phyloP scores from a whole-genome alignment of 768 basidiomycete species.

The Dioszegia crocea region DNA sequence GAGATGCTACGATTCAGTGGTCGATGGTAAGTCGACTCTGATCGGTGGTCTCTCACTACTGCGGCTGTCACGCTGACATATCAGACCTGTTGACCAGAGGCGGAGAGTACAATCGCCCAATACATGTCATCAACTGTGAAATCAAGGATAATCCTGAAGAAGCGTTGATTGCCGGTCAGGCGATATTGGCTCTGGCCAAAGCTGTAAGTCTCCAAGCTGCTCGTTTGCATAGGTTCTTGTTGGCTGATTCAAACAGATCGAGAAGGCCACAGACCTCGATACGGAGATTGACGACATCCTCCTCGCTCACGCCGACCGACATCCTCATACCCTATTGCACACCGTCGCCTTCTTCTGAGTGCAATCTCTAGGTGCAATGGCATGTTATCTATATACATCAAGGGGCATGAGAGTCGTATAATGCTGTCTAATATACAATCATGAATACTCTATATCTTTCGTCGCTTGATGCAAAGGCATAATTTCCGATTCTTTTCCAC shows the following conservation, averaged over 20 bases:
- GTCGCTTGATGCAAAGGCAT: not conserved
- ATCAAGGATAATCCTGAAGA: slow-evolving; percentile 99
- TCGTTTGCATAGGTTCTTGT: not conserved
- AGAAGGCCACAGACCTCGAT: slow-evolving; percentile 77
- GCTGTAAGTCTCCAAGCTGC: slow-evolving; percentile 61
- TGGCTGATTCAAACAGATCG: slow-evolving; percentile 60
- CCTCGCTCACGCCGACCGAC: slow-evolving; percentile 75
- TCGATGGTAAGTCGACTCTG: slow-evolving; percentile 67
- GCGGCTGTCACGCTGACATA: not conserved
- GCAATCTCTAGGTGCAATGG: not conserved
- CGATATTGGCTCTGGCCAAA: slow-evolving; percentile 83
- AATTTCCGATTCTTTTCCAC: no score
- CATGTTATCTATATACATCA: not conserved
- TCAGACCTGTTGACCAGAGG: slow-evolving; percentile 75
- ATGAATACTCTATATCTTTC: not conserved
- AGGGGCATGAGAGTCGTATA: not conserved
- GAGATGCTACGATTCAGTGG: slow-evolving; percentile 95
- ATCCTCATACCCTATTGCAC: slow-evolving; percentile 87
- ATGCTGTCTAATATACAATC: not conserved
- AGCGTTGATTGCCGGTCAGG: slow-evolving; percentile 89
- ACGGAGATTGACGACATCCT: slow-evolving; percentile 84
- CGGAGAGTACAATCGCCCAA: slow-evolving; percentile 86
- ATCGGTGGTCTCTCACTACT: not conserved
- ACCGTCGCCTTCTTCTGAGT: slow-evolving; percentile 79
- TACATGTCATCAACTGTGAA: slow-evolving; percentile 95